Percentiles rank a stretch among this genome's conserved stretches.
These are phyloP conservation scores for Oryza meyeriana DNA, from an alignment of 176 grass and related monocot species.

Conservation along the genomic window DNA sequence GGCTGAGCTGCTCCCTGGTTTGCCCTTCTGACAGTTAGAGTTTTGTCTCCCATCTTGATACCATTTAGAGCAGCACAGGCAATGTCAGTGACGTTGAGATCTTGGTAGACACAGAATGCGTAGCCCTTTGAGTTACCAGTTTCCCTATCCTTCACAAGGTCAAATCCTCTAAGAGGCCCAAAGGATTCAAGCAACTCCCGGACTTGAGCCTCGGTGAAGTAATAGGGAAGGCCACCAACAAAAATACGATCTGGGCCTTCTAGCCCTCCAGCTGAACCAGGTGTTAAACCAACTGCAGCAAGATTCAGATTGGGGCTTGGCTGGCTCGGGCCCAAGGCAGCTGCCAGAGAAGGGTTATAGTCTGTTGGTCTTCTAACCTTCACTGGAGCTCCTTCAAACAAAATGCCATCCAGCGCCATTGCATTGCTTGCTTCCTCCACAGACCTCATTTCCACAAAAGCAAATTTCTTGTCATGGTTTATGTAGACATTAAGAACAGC, in stretches of 20 bases:
- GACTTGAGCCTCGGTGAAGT: constrained; percentile 97
- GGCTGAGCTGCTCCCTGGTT: constrained; percentile 88
- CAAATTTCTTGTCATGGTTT: constrained; percentile 99
- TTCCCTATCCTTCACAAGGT: constrained; percentile 98
- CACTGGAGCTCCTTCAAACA: constrained; percentile 94
- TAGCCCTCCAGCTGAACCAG: constrained; percentile 79
- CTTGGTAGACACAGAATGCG: constrained; percentile 97
- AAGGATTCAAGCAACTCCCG: constrained; percentile 96
- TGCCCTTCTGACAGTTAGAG: constrained; percentile 88
- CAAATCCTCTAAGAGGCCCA: constrained; percentile 83
- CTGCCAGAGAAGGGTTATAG: constrained; percentile 94
- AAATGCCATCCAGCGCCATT: constrained; percentile 97
- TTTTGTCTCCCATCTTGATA: constrained; percentile 99
- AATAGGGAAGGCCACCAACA: constrained; percentile 93
- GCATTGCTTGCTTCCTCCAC: constrained; percentile 99
- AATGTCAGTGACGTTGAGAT: constrained; percentile 89
- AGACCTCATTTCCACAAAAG: constrained; percentile 99
- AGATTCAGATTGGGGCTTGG: constrained; percentile 90
- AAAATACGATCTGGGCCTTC: constrained; percentile 99
- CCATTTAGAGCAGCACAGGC: constrained; percentile 97
- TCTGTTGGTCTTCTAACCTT: constrained; percentile 95
- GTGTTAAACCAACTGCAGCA: constrained; percentile 81
- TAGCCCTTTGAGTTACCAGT: constrained; percentile 99
- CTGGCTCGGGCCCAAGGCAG: constrained; percentile 90
- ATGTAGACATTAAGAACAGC: constrained; percentile 99